Evolutionary conservation across 2,329 filamentous ascomycete genomes (phyloP), one percentile per base, ranked within the genome.

Genomic region (Thielaviopsis punctulata): DNA sequence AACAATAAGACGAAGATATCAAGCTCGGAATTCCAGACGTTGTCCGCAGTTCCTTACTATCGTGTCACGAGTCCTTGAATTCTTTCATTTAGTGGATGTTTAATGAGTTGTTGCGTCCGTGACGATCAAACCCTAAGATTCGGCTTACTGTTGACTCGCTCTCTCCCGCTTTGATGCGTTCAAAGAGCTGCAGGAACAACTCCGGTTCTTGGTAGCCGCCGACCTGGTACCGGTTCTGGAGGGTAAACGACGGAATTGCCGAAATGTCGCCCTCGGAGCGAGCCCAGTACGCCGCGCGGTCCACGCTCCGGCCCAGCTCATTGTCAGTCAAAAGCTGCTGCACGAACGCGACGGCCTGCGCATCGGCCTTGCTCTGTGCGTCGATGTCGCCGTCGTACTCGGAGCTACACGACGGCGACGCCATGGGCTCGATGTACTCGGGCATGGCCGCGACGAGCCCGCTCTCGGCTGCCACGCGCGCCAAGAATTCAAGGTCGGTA

Each of bases 201-300:
- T 71, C 70, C 2, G 76, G 69, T 55, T 81, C 76, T 68, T 89
- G 82, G 52, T 80, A 84, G 1, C 86, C 86, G 8, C 80, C 79
- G 18, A 90, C 70, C 57, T 80, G 73, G 64, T 78, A 87, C 60
- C 69, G 69, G 1, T 73, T 77, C 61, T 87, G 82, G 49, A 90
- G 73, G 1, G 79, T 79, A 60, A 86, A 86, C 58, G 82, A 80
- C 15, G 85, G 84, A 58, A 89, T 84, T 0, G 84, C 84, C 53
- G 70, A 71, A 51, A 89, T 66, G 6, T 63, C 64, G 4, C 59
- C 56, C 10, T 58, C 56, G 22, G 59, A 58, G 43, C 56, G 58
- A 2, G 65, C 63, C 7, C 46, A 56, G 44, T 59, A 51, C 1
- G 62, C 63, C 53, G 65, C 61, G 7, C 58, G 58, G 54, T 68